phyloP scores from a whole-genome alignment of 176 grass and related monocot species.

The Lolium rigidum region DNA sequence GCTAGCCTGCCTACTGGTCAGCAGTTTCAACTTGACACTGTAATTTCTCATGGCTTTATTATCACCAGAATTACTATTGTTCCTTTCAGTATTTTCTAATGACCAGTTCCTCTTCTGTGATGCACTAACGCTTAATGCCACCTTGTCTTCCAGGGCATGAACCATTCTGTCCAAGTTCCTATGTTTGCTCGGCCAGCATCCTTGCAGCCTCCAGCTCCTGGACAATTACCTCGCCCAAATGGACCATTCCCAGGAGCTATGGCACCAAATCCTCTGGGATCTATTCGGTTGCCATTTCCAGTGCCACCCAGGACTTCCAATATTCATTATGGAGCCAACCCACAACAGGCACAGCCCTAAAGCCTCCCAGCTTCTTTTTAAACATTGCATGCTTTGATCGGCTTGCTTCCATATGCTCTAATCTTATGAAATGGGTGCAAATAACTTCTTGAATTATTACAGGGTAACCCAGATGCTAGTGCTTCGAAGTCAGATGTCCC shows the following conservation, averaged over 20 bases:
- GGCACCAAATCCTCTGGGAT: constrained; percentile 51
- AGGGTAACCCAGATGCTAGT: constrained; percentile 44
- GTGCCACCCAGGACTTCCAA: constrained; percentile 53
- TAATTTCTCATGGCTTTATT: constrained; percentile 87
- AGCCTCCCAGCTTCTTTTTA: constrained; percentile 35
- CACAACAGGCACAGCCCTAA: constrained; percentile 49
- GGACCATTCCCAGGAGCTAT: constrained; percentile 61
- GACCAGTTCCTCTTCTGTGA: constrained; percentile 9
- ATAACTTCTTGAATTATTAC: constrained; percentile 40
- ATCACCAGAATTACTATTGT: constrained; percentile 32
- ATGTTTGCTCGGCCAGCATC: constrained; percentile 57
- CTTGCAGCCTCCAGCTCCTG: constrained; percentile 79
- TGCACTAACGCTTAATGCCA: constrained; percentile 25
- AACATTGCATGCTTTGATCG: constrained; percentile 41
- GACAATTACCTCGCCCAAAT: constrained; percentile 51
- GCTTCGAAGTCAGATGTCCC: constrained; percentile 16
- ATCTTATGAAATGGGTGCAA: not conserved
- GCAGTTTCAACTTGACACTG: constrained; percentile 94
- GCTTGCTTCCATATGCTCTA: constrained; percentile 14
- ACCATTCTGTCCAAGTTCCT: constrained; percentile 59
- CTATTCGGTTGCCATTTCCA: constrained; percentile 58
- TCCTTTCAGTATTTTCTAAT: constrained; percentile 4
- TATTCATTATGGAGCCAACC: constrained; percentile 45
- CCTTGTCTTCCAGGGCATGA: constrained; percentile 57
- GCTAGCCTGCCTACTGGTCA: constrained; percentile 80